Base-by-base conservation (phyloP, 306 rosid genomes). In the Castanopsis chinensis region DNA sequence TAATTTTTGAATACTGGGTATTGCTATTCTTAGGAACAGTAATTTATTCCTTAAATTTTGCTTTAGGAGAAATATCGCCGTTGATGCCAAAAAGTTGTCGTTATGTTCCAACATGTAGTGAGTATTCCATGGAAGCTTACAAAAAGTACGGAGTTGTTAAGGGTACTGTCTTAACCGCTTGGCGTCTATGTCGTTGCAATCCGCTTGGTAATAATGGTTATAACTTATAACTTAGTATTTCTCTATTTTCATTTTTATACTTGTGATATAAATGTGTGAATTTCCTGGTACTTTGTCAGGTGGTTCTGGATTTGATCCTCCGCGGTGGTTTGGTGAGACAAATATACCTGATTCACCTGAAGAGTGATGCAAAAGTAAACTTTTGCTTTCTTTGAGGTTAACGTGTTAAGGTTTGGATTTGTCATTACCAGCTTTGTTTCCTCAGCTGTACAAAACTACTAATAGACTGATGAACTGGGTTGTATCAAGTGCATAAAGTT, bases 121-220 rank as follows among this genome's bases (percentile, higher is more conserved):
- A 92, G 90, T 94, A 94, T 84, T 91, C 97, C 54, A 94, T 94
- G 97, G 87, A 90, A 85, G 99, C 99, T 77, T 94, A 92, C 89
- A 90, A 92, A 91, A 91, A 85, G 71, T 91, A 94, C 69, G 99
- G 99, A 55, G 68, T 88, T 74, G 79, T 77, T 52, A 92, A 90
- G 88, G 99, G 99, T 35, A 85, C 93, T 0, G 61, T 88, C 71
- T 85, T 94, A 91, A 92, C 97, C 27, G 82, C 90, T 23, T 94
- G 95, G 91, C 97, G 98, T 33, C 64, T 92, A 19, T 92, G 97
- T 79, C 95, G 99, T 53, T 92, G 99, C 79, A 94, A 94, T 86
- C 99, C 99, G 20, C 87, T 94, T 72, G 99, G 97, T 94, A 90
- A 78, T 79, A n/a, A 23, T 70, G 3, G 27, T 3, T 49, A 33